Evolutionary conservation across 2,329 filamentous ascomycete genomes (phyloP), one percentile per base, ranked within the genome.

Genomic region (Aureobasidium zeae): DNA sequence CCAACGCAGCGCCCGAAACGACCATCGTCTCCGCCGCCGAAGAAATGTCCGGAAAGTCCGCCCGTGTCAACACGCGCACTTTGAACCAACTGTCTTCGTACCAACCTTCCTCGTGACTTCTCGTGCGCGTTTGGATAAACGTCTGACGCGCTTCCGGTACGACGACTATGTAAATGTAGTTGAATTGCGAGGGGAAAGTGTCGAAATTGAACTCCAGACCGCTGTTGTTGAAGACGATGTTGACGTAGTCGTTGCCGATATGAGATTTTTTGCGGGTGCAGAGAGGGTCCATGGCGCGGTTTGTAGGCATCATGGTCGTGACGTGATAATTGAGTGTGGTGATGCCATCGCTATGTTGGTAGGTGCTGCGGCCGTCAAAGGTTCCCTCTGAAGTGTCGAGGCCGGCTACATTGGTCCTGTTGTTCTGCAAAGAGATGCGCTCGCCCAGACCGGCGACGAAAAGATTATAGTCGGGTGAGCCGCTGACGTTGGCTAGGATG

Each of bases 171-270:
- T 95, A 87, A 58, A 98, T 87, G 57, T 85, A 94, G 59, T 95
- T 96, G 70, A 98, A 94, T 46, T 89, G 83, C 0, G 87, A 93
- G 0, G 86, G 86, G 54, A 98, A 94, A 0, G 86, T 94, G 59
- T 94, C 78, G 59, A 94, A 94, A 43, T 76, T 74, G 67, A 94
- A 96, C 0, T 84, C 82, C 35, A 81, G 63, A n/a, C 91, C 89
- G 2, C 88, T 95, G 56, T 94, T 86, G 61, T 98, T 98, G 72
- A 93, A 98, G 46, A 98, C 82, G 53, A 98, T 94, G 59, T 94
- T 96, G 58, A 98, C 91, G 61, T 86, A 94, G 62, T 96, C 91
- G 58, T 98, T 98, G 46, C 91, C 91, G 48, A 96, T 91, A 57
- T 96, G 93, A 2, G 80, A 75, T 64, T 98, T 98, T 69, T 98